Evolutionary conservation across 805 yeast genomes (phyloP), one percentile per base, ranked within the genome.

Genomic region (Kluyveromyces aestuarii): DNA sequence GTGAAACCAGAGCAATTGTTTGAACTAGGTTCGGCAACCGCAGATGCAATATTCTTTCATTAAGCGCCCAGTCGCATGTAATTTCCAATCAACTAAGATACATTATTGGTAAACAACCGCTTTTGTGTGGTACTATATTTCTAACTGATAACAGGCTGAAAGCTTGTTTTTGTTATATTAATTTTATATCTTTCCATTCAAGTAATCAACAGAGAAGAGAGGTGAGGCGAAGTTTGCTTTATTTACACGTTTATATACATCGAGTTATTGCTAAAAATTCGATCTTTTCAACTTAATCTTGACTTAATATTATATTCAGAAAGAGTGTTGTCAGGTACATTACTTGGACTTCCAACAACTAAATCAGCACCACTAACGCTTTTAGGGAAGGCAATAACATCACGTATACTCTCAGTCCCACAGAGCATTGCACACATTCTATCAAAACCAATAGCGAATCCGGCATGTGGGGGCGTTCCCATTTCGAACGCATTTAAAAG

Each of bases 381-480:
- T 69, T 93, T 93, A 2, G 99, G 99, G 64, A 93, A 93, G 1
- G 98, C 96, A 51, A 93, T 84, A 3, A 93, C 98, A 61, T 93
- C 97, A 55, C 96, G 71, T 35, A 93, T 90, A 53, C 87, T 86
- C 5, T 72, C 60, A 17, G 83, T 73, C 0, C 88, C 93, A n/a
- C 82, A 66, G 33, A 91, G 62, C 91, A 91, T 88, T 0, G 99
- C 93, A 58, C 95, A 82, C 72, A 93, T 71, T 52, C 99, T 72
- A 63, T 93, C 99, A 56, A 93, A 86, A 0, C 99, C 99, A 36
- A 93, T 72, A 0, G 99, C 99, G 37, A 93, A 72, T 0, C 99
- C 99, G 2, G 97, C 96, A 68, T 93, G 99, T 1, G 99, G 99
- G 1, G 99, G 99, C 60, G 98, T 88, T 1, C 99, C 99, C 69